Evolutionary conservation across 805 yeast genomes (phyloP).

Genomic region (Ogataea nakhonphanomensis): DNA sequence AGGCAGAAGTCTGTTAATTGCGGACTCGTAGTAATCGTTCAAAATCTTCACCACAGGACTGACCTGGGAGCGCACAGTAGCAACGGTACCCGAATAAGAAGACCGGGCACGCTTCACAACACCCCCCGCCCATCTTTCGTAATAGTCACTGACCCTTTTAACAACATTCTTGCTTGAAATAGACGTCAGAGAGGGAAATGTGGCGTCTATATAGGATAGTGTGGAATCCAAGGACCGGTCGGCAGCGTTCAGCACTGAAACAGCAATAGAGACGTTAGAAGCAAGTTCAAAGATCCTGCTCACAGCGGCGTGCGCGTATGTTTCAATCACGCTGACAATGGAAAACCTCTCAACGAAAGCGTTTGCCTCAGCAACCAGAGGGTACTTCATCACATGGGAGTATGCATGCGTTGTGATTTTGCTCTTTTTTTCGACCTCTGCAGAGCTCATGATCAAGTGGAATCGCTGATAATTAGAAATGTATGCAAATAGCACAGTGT

Average conservation of each 20-base stretch:
- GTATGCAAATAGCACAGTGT: no score
- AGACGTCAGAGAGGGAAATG: constrained; percentile 29
- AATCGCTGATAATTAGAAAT: background rate
- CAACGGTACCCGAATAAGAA: constrained; percentile 10
- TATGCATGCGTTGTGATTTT: constrained; percentile 17
- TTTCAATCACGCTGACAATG: constrained; percentile 16
- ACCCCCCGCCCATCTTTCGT: constrained; percentile 11
- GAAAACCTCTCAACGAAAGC: constrained; percentile 17
- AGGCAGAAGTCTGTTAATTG: constrained; percentile 30
- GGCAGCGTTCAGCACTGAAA: constrained; percentile 17
- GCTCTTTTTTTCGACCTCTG: constrained; percentile 7
- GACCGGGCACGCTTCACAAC: constrained; percentile 14
- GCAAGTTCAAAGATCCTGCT: constrained; percentile 14
- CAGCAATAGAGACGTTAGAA: constrained; percentile 19
- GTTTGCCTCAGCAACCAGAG: constrained; percentile 28
- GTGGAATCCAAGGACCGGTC: constrained; percentile 25
- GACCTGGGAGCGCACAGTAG: constrained; percentile 12
- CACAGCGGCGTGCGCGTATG: constrained; percentile 15
- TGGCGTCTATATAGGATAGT: constrained; percentile 28
- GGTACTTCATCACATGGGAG: constrained; percentile 32
- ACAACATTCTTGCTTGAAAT: constrained; percentile 18
- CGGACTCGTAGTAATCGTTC: constrained; percentile 31
- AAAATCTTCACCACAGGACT: constrained; percentile 29
- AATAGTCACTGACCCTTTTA: constrained; percentile 7
- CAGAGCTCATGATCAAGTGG: constrained; percentile 8